Evolutionary conservation across 2,329 filamentous ascomycete species (phyloP), one percentile per base, ranked within the genome.

Genomic region (Trichoderma sp.): DNA sequence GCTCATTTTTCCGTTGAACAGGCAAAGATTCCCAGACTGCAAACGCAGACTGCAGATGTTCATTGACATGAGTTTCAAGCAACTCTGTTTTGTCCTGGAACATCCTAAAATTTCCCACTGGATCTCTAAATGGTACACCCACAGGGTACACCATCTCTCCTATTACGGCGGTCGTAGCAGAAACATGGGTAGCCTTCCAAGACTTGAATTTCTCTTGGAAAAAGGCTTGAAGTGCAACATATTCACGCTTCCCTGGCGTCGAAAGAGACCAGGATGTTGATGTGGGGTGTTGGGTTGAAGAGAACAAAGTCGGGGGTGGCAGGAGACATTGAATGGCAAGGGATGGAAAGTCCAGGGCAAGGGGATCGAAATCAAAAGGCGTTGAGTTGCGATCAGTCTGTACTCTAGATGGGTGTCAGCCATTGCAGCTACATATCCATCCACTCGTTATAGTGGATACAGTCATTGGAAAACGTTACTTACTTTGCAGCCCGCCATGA

Each of bases 401-500:
- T 74, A 85, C 83, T 74, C 87, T 89, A 71, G 49, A 19, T 69
- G 68, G 66, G 60, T 61, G 70, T 75, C 72, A 74, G 70, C 52
- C 24, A 31, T 37, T 19, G n/a, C 29, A 49, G 33, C 40, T 49
- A 40, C 29, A 57, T 19, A 40, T 57, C 24, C 24, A 43, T 47
- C 56, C 8, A 16, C 35, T 21, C 7, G 24, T 0, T 8, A 16
- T 11, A 37, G 21, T 19, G 6, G 62, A 60, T 40, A 52, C n/a
- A 47, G 1, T 16, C 14, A 29, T 35, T 37, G 7, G 31, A 43
- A 40, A 49, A 52, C 5, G n/a, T 1, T 61, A 81, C 88, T 75
- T 85, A 94, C 92, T 91, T 93, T 72, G 94, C 94, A 72, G 94
- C 92, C 77, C 92, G 89, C 78, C 94, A 87, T 70, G 92, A 94